Conservation (phyloP, 2,329 filamentous ascomycete species). For the Aspergillus tamarii region DNA sequence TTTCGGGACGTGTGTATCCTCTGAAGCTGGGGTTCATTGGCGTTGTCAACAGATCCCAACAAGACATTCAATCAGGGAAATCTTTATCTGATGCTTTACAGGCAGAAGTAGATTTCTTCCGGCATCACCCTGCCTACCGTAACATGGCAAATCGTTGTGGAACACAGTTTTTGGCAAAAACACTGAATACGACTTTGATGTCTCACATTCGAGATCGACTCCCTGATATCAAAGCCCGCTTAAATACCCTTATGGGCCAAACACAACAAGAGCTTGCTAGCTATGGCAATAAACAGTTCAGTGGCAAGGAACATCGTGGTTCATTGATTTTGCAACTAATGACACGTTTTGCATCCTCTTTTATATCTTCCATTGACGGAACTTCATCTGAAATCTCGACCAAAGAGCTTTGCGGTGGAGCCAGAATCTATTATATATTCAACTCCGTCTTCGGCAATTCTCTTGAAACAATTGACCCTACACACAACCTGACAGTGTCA, state of each 20-base stretch:
- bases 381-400: slow-evolving; percentile 98
- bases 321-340: slow-evolving; percentile 95
- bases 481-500: slow-evolving; percentile 87
- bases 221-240: slow-evolving; percentile 94
- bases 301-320: slow-evolving; percentile 92
- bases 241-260: slow-evolving; percentile 99
- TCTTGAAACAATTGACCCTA: slow-evolving; percentile 93
- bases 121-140: slow-evolving; percentile 92
- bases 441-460: slow-evolving; percentile 98
- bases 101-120: slow-evolving; percentile 92
- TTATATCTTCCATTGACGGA: slow-evolving; percentile 97
- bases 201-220: slow-evolving; percentile 91
- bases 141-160: slow-evolving; percentile 94
- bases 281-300: slow-evolving; percentile 97
- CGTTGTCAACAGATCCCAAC: slow-evolving; percentile 95
- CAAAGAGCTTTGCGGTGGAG: slow-evolving; percentile 93
- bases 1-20: slow-evolving; percentile 96
- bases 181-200: slow-evolving; percentile 94
- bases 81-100: slow-evolving; percentile 89
- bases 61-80: slow-evolving; percentile 96
- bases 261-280: slow-evolving; percentile 97
- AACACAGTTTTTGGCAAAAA: slow-evolving; percentile 92
- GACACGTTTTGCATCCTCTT: slow-evolving; percentile 96
- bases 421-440: slow-evolving; percentile 98
- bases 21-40: slow-evolving; percentile 97